Percentiles rank a stretch among this genome's conserved stretches.
Conservation (phyloP, 2,329 filamentous ascomycete species). For the Orbilia blumenaviensis region DNA sequence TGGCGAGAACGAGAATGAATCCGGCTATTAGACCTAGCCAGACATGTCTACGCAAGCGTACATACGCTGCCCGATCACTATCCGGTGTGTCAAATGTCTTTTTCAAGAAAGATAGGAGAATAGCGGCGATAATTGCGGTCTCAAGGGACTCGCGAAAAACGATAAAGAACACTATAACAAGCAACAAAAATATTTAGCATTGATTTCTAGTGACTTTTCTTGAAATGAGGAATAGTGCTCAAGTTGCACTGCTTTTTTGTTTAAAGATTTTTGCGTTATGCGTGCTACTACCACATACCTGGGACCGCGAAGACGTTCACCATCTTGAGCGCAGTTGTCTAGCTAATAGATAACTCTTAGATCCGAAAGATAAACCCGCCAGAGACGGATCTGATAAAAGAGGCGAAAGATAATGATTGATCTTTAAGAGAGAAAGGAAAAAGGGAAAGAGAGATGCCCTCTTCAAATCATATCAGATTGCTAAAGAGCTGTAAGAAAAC, state of each 20-base stretch:
- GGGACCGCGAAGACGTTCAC: slow-evolving; percentile 78
- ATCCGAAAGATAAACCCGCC: slow-evolving; percentile 53
- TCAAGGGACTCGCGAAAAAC: slow-evolving; percentile 87
- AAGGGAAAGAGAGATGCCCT: slow-evolving; percentile 26
- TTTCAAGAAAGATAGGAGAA: slow-evolving; percentile 85
- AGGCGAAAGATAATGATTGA: slow-evolving; percentile 33
- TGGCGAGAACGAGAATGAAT: slow-evolving; percentile 71
- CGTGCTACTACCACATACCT: slow-evolving; percentile 60
- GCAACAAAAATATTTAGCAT: neutral
- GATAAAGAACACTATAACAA: slow-evolving; percentile 77
- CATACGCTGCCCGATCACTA: slow-evolving; percentile 71
- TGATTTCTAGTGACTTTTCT: no score
- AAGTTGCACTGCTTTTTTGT: neutral
- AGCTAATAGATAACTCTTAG: slow-evolving; percentile 33
- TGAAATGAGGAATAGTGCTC: neutral
- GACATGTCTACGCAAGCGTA: slow-evolving; percentile 73
- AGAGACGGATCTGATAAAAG: slow-evolving; percentile 50
- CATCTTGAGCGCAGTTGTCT: slow-evolving; percentile 64
- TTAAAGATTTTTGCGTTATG: slow-evolving; percentile 7
- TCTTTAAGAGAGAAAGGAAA: slow-evolving; percentile 32
- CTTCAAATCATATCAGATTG: slow-evolving; percentile 43
- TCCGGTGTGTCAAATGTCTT: slow-evolving; percentile 74
- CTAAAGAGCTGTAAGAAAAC: slow-evolving; percentile 13
- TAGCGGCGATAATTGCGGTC: slow-evolving; percentile 83
- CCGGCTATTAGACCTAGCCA: slow-evolving; percentile 74